These are phyloP conservation scores for Agrocybe chaxingu DNA, from an alignment of 768 basidiomycete species.

Conservation along the genomic window DNA sequence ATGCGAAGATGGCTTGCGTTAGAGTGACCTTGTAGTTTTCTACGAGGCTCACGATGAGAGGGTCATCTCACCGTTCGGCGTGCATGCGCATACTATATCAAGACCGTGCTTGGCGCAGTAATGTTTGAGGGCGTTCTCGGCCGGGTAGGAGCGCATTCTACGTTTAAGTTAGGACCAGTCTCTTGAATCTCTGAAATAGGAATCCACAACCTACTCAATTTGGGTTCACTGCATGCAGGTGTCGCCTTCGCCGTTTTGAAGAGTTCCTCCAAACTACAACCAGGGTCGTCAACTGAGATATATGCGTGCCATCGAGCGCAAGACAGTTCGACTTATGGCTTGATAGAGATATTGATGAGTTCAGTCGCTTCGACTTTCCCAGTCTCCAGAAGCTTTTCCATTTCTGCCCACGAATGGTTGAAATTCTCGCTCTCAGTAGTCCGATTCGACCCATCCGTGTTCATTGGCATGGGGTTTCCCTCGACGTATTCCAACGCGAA, in stretches of 20 bases:
- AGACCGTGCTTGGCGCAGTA: constrained; percentile 51
- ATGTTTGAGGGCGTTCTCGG: constrained; percentile 41
- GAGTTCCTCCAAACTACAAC: constrained; percentile 33
- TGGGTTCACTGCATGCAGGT: constrained; percentile 41
- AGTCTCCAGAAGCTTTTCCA: constrained; percentile 46
- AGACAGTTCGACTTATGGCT: constrained; percentile 31
- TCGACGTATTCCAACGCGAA: constrained; percentile 30
- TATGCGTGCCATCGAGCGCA: not conserved
- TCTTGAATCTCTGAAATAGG: not conserved
- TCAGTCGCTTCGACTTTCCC: constrained; percentile 51
- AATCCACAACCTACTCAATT: constrained; percentile 31
- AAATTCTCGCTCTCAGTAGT: constrained; percentile 29
- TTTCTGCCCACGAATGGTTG: constrained; percentile 45
- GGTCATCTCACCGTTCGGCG: constrained; percentile 46
- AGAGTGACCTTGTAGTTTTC: constrained; percentile 43
- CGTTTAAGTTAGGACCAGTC: not conserved
- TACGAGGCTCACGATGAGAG: constrained; percentile 40
- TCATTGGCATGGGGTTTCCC: constrained; percentile 17
- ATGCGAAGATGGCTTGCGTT: constrained; percentile 48
- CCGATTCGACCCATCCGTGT: constrained; percentile 32
- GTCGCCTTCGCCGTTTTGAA: constrained; percentile 37
- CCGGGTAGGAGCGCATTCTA: constrained; percentile 50
- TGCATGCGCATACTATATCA: constrained; percentile 40
- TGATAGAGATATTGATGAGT: constrained; percentile 59
- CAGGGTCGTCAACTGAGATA: not conserved